phyloP scores from a whole-genome alignment of 495 filamentous ascomycete genomes.

The Opeltia flavorubescens region DNA sequence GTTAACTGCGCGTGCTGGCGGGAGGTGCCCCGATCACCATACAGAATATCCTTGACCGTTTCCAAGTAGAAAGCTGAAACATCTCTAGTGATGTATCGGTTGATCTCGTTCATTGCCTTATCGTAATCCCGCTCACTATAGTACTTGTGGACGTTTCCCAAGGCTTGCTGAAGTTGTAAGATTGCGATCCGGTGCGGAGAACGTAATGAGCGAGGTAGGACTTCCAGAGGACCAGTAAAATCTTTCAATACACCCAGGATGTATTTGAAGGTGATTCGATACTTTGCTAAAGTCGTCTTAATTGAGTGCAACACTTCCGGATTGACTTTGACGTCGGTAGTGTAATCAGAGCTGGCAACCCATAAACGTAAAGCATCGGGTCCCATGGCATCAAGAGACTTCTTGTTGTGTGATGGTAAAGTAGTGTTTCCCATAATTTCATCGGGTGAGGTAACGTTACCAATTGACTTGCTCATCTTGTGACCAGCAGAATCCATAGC shows the following conservation, averaged over 20 bases:
- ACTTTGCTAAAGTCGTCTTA: slow-evolving; percentile 66
- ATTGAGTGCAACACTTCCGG: slow-evolving; percentile 58
- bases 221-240: slow-evolving; percentile 27
- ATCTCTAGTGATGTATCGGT: slow-evolving; percentile 64
- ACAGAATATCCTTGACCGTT: slow-evolving; percentile 76
- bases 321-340: slow-evolving; percentile 67
- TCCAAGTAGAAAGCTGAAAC: slow-evolving; percentile 93
- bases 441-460: slow-evolving; percentile 72
- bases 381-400: slow-evolving; percentile 47
- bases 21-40: slow-evolving; percentile 39
- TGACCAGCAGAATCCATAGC: slow-evolving; percentile 74
- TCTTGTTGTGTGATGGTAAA: slow-evolving; percentile 35
- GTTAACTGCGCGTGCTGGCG: slow-evolving; percentile 45
- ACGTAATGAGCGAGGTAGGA: slow-evolving; percentile 29
- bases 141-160: slow-evolving; percentile 40
- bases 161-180: slow-evolving; percentile 50
- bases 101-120: slow-evolving; percentile 57
- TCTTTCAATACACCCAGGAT: slow-evolving; percentile 65
- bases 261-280: slow-evolving; percentile 75
- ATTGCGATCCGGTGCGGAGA: slow-evolving; percentile 63
- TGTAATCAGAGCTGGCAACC: slow-evolving; percentile 86
- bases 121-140: slow-evolving; percentile 69
- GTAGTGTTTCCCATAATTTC: slow-evolving; percentile 74
- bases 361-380: slow-evolving; percentile 83
- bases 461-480: slow-evolving; percentile 97